phyloP scores from a whole-genome alignment of 106 monocot species.

The Dioscorea zingiberensis region DNA sequence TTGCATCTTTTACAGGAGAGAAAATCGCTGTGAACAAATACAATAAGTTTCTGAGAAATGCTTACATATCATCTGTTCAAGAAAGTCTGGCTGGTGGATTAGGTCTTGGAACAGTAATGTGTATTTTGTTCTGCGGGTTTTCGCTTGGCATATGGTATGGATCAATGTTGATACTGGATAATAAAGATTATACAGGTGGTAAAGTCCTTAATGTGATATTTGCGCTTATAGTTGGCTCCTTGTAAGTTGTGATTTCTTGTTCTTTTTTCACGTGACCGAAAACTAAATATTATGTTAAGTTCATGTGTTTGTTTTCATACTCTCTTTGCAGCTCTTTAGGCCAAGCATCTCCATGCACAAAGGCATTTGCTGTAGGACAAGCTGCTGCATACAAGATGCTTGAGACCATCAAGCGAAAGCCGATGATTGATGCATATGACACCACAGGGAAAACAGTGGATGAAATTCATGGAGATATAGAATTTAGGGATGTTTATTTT shows the following conservation, averaged over 20 bases:
- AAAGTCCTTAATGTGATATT: conserved; percentile 60
- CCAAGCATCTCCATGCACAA: conserved; percentile 41
- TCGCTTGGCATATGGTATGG: conserved; percentile 72
- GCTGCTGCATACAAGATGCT: conserved; percentile 70
- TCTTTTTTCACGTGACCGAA: background rate
- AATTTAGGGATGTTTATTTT: conserved; percentile 51
- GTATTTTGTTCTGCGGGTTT: conserved; percentile 34
- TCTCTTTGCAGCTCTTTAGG: conserved; percentile 34
- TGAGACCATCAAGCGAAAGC: conserved; percentile 59
- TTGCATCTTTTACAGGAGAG: conserved; percentile 82
- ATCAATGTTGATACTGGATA: conserved; percentile 40
- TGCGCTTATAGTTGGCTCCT: conserved; percentile 46
- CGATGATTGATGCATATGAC: conserved; percentile 50
- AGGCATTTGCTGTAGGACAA: conserved; percentile 53
- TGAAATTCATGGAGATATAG: conserved; percentile 46
- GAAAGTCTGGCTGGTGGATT: conserved; percentile 59
- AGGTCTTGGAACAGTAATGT: conserved; percentile 37
- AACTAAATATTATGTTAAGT: background rate
- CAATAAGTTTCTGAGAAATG: conserved; percentile 31
- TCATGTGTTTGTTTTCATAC: background rate
- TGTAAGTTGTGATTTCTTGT: conserved; percentile 30
- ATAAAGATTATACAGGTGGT: conserved; percentile 47
- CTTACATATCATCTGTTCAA: conserved; percentile 34
- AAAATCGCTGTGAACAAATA: conserved; percentile 51
- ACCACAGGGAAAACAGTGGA: conserved; percentile 27